Conservation (phyloP, 805 yeast species). For the Ogataea trehalophila region DNA sequence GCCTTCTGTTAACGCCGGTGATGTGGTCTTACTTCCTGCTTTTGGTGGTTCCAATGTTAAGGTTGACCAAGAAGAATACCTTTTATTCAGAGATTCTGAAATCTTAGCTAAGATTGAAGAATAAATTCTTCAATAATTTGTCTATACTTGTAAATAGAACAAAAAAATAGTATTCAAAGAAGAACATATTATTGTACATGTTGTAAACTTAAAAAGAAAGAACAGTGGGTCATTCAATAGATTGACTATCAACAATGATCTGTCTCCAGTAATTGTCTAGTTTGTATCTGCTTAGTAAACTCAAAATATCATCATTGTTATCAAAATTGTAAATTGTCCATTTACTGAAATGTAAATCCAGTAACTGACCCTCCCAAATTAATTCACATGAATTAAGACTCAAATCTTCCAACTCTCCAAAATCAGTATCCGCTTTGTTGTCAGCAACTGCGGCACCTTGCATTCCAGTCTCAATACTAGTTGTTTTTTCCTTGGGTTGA, state of each 20-base stretch:
- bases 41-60: slow-evolving; percentile 91
- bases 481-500: slow-evolving; percentile 23
- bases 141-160: slow-evolving; percentile 4
- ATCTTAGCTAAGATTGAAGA: slow-evolving; percentile 88
- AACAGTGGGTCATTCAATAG: not conserved
- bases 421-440: slow-evolving; percentile 13
- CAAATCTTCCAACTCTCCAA: slow-evolving; percentile 32
- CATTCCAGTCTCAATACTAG: not conserved
- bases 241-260: slow-evolving; percentile 15
- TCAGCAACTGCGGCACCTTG: not conserved
- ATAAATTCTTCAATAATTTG: slow-evolving; percentile 19
- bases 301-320: slow-evolving; percentile 45
- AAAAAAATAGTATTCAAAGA: not conserved
- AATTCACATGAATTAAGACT: slow-evolving; percentile 40
- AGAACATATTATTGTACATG: not conserved
- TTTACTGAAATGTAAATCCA: slow-evolving; percentile 48
- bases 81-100: slow-evolving; percentile 85
- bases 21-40: slow-evolving; percentile 88
- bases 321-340: slow-evolving; percentile 64
- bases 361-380: slow-evolving; percentile 70
- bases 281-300: slow-evolving; percentile 44
- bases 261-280: slow-evolving; percentile 59
- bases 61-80: slow-evolving; percentile 57
- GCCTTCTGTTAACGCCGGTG: slow-evolving; percentile 82
- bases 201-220: too few species aligned